Evolutionary conservation across 768 basidiomycete species (phyloP), one percentile per base, ranked within the genome.

Genomic region (Phaffia australis): DNA sequence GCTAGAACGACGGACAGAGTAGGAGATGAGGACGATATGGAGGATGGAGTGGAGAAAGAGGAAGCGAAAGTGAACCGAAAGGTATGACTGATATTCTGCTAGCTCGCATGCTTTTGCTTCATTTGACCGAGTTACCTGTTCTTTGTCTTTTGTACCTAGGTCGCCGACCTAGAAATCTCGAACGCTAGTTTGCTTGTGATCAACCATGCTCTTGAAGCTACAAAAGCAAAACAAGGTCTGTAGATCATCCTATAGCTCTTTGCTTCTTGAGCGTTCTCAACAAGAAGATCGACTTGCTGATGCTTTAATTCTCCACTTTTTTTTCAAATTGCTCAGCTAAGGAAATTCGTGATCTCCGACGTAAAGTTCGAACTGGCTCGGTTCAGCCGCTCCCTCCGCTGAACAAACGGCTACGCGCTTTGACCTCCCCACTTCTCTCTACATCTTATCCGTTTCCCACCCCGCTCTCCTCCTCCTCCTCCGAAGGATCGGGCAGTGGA

Each of bases 81-180:
- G 50, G 64, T 65, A 23, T 50, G 56, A 18, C 21, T 14, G 9
- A 35, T 25, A 18, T 23, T 15, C 30, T 23, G 25, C 35, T 18
- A 23, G 16, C 32, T 27, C 27, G 11, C 27, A 58, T 8, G 19
- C 29, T 29, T 27, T 58, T 29, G 21, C 32, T 42, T 19, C 27
- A 11, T 25, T 25, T 29, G 27, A 32, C 27, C 59, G 7, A 4
- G 11, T 21, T 60, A 42, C 46, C 21, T 42, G 23, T 57, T 32
- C 27, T 29, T 57, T 57, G 7, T 27, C 8, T 11, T 21, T 29
- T 57, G n/a, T n/a, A 15, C 14, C 9, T 29, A 69, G 67, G 64
- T 69, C 42, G 62, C 58, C 19, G 67, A 69, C 52, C 67, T 69
- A 18, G 67, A 69, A 32, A 69, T 69, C 56, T 69, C 67, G 3